A percentile compares a stretch with the other conserved stretches of the same genome.
Evolutionary conservation across 331 rosid species (phyloP).

Genomic region (Quercus phellos): DNA sequence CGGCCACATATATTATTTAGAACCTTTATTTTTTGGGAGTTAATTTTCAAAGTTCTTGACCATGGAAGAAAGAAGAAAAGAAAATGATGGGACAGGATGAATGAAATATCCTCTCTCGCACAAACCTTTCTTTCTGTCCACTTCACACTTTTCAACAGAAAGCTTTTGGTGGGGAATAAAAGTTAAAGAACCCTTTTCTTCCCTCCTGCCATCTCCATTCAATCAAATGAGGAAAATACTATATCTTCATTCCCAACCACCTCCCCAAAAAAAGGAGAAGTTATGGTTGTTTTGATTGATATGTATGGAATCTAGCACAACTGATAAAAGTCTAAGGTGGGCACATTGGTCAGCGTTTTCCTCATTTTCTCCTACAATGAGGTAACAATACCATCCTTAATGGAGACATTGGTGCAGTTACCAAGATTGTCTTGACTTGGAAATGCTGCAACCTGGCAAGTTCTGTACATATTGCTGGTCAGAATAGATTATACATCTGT

Average conservation of each 20-base stretch:
- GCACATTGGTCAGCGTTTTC: neutral
- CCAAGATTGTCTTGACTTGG: neutral
- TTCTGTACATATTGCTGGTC: neutral
- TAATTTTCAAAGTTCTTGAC: neutral
- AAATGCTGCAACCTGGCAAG: neutral
- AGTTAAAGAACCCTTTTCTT: neutral
- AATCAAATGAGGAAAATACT: neutral
- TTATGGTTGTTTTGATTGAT: neutral
- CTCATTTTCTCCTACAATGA: neutral
- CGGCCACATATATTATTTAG: neutral
- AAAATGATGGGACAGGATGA: neutral
- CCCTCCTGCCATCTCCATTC: conserved; percentile 10
- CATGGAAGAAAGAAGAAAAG: neutral
- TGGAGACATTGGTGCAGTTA: neutral
- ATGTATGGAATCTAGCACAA: neutral
- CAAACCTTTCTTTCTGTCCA: neutral
- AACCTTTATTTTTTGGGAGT: neutral
- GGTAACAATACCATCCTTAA: neutral
- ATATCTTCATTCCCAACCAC: neutral
- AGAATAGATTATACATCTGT: neutral
- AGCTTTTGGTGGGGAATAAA: neutral
- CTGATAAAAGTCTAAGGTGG: neutral
- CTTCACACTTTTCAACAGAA: neutral
- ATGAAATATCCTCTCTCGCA: neutral
- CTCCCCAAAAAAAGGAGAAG: neutral